A percentile compares a stretch with the other conserved stretches of the same genome.
Evolutionary conservation across 805 yeast species (phyloP).

Genomic region (Isabelozyma gotoi): DNA sequence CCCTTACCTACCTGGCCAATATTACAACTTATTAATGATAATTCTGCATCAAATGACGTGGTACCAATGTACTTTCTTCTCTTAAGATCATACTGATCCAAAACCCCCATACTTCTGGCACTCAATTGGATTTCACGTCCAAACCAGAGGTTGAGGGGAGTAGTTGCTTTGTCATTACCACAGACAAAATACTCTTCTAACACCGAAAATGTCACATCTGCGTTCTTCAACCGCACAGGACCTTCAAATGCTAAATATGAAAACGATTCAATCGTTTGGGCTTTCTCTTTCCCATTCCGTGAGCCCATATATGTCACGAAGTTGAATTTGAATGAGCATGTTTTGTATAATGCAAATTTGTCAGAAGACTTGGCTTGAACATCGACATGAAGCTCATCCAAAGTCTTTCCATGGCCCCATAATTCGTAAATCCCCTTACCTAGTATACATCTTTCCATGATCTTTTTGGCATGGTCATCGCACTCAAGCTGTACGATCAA

Average conservation of each 20-base stretch:
- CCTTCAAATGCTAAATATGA: slow-evolving; percentile 72
- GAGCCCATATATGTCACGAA: slow-evolving; percentile 73
- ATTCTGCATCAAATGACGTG: slow-evolving; percentile 93
- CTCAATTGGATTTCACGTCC: slow-evolving; percentile 69
- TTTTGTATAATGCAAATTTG: slow-evolving; percentile 36
- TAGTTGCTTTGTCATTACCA: slow-evolving; percentile 46
- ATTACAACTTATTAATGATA: slow-evolving; percentile 84
- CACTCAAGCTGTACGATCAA: slow-evolving; percentile 62
- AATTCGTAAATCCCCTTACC: slow-evolving; percentile 77
- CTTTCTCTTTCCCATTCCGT: slow-evolving; percentile 49
- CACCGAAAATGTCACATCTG: slow-evolving; percentile 68
- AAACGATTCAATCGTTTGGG: slow-evolving; percentile 70
- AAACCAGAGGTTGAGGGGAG: slow-evolving; percentile 64
- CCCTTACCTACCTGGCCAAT: slow-evolving; percentile 71
- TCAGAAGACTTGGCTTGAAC: slow-evolving; percentile 33
- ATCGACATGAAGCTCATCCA: slow-evolving; percentile 57
- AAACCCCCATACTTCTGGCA: slow-evolving; percentile 59
- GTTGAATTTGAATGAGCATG: slow-evolving; percentile 71
- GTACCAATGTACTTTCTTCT: slow-evolving; percentile 90
- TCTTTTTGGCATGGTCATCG: slow-evolving; percentile 64
- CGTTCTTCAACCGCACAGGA: slow-evolving; percentile 71
- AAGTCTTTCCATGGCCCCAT: slow-evolving; percentile 69
- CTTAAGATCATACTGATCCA: slow-evolving; percentile 79
- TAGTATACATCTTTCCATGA: slow-evolving; percentile 68
- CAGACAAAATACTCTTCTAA: slow-evolving; percentile 67